Conservation (phyloP, 495 filamentous ascomycete genomes). For the Astrothelium subdiscretum region DNA sequence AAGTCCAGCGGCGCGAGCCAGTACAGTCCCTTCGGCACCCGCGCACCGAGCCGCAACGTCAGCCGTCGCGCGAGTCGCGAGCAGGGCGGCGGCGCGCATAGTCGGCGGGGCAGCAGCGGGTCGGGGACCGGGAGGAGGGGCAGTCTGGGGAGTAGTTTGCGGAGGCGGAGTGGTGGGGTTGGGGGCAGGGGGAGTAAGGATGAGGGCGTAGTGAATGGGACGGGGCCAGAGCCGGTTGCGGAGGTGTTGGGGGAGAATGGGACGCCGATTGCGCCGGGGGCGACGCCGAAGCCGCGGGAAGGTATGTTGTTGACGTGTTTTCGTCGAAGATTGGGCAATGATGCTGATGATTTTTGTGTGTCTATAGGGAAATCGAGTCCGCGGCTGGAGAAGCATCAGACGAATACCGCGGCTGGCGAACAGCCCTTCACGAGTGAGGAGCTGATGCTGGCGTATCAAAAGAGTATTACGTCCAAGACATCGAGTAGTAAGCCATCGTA, state of each 20-base stretch:
- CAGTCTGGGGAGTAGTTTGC: neutral
- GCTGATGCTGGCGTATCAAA: neutral
- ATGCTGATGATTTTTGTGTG: neutral
- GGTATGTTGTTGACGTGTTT: neutral
- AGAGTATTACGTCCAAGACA: neutral
- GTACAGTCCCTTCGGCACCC: constrained; percentile 29
- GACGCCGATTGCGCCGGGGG: neutral
- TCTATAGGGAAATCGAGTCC: neutral
- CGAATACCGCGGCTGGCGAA: neutral
- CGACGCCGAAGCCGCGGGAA: neutral
- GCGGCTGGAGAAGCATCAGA: neutral
- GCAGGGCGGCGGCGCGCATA: neutral
- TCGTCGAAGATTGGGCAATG: neutral
- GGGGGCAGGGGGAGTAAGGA: neutral
- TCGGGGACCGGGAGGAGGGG: neutral
- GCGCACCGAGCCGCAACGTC: constrained; percentile 14
- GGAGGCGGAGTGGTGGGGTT: neutral
- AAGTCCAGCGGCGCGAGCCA: constrained; percentile 23
- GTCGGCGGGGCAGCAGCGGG: neutral
- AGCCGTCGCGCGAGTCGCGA: neutral
- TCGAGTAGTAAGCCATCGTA: neutral
- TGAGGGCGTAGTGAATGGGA: neutral
- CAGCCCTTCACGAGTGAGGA: neutral
- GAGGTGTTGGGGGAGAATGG: constrained; percentile 1
- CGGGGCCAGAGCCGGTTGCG: neutral